Percentiles rank a stretch among this genome's conserved stretches.
Conservation (phyloP, 1,139 yeast species). For the Pneumocystis oryctolagi region DNA sequence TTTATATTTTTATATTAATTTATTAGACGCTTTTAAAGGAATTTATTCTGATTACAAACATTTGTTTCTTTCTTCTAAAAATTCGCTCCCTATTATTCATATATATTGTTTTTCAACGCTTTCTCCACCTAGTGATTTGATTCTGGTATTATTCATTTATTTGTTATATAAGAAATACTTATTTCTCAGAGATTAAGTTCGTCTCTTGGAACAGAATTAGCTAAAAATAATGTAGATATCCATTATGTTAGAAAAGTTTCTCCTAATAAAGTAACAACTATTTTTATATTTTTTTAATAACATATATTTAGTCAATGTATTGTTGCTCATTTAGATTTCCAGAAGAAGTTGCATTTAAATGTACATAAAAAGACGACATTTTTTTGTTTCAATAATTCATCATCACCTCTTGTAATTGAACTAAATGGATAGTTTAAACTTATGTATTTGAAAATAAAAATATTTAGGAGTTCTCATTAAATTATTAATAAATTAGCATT, state of each 20-base stretch:
- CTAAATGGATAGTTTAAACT: no score
- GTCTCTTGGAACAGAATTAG: constrained; percentile 37
- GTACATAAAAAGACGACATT: not conserved
- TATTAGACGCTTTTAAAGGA: constrained; percentile 22
- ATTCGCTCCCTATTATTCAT: constrained; percentile 58
- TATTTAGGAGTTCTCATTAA: no score
- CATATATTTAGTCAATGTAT: constrained; percentile 48
- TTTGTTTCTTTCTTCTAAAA: constrained; percentile 27
- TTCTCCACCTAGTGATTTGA: constrained; percentile 28
- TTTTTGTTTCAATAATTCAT: not conserved
- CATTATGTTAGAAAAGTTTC: constrained; percentile 88
- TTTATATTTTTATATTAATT: constrained; percentile 15
- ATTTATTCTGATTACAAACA: constrained; percentile 16
- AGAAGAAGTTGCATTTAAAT: constrained; percentile 51
- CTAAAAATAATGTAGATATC: constrained; percentile 35
- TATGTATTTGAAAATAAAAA: no score
- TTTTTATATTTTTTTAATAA: not conserved
- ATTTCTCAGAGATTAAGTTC: constrained; percentile 33
- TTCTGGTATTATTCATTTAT: not conserved
- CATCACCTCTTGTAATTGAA: no score
- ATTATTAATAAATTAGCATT: no score
- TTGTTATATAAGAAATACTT: not conserved
- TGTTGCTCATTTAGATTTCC: constrained; percentile 75
- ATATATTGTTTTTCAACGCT: constrained; percentile 90
- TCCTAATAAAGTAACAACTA: constrained; percentile 47